Evolutionary conservation across 2,329 filamentous ascomycete species (phyloP), one percentile per base, ranked within the genome.

Genomic region (Fonsecaea pedrosoi): DNA sequence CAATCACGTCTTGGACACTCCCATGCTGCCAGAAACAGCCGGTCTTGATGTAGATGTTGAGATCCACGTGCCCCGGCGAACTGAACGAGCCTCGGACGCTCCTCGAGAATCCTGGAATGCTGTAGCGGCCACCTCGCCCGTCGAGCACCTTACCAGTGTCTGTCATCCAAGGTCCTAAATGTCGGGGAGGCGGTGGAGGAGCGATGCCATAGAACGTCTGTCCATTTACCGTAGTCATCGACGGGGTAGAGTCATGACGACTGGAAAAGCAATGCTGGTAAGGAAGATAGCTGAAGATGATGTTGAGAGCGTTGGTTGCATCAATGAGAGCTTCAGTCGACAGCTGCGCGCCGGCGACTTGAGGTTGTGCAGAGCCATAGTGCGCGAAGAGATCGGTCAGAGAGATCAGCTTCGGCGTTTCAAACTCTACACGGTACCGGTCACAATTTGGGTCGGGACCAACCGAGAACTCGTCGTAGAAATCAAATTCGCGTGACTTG

Each of bases 281-380:
- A 34, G 57, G 40, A 2, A 40, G 6, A 42, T 34, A 60, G 25
- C 57, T 59, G 40, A 59, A 48, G 56, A 59, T 59, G 56, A 50
- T 10, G 9, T 59, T 35, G 4, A 48, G 40, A 6, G 56, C 40
- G 12, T 48, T 32, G 13, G 15, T 48, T 18, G 56, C 56, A 18
- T 59, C 25, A 32, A 25, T 59, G 45, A 25, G 18, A 50, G 8
- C 45, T 50, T 50, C n/a, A 3, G 9, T 25, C 18, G 45, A 50
- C 1, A 12, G 0, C 45, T 10, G 45, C 15, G 45, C 8, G 0
- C 21, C 45, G 7, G 45, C 18, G 21, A 8, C 25, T 4, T 25
- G 45, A 25, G 45, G 21, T 25, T 50, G 45, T 50, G 21, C 3
- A 25, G 45, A 25, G 21, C 45, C 18, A 50, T 50, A 55, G 53